These are phyloP conservation scores for Clarireedia hainanense DNA, from an alignment of 2,329 filamentous ascomycete genomes.

Conservation along the genomic window DNA sequence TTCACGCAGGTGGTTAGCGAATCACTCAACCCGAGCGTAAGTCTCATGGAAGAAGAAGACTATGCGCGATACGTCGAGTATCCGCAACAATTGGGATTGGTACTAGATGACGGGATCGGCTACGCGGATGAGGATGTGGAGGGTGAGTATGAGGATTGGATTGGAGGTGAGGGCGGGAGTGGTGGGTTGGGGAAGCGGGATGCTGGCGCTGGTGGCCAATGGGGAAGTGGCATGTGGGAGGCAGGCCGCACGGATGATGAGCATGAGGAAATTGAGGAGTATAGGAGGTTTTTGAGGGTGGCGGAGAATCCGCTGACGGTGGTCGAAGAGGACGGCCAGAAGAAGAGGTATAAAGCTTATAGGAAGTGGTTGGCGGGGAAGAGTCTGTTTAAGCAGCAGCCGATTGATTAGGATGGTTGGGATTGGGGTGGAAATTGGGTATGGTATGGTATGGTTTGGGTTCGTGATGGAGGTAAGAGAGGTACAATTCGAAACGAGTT, in stretches of 20 bases:
- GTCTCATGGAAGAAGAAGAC: constrained; percentile 67
- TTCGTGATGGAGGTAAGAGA: too few relatives aligned
- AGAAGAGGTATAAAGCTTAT: constrained; percentile 97
- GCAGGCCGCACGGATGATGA: neutral
- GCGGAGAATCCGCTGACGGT: constrained; percentile 82
- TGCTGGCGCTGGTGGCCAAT: neutral
- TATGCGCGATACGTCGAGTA: constrained; percentile 86
- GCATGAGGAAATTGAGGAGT: constrained; percentile 58
- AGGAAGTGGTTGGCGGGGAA: constrained; percentile 91
- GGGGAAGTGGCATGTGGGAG: constrained; percentile 1
- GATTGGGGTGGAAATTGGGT: too few relatives aligned
- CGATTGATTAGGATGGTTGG: constrained; percentile 35
- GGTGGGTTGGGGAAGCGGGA: constrained; percentile 39
- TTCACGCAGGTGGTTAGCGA: constrained; percentile 79
- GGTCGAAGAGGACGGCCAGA: constrained; percentile 73
- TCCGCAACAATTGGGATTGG: constrained; percentile 79
- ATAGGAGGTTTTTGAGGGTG: constrained; percentile 67
- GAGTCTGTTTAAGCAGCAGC: constrained; percentile 89
- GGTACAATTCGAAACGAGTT: too few relatives aligned
- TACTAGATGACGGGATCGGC: constrained; percentile 47
- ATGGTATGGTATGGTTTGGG: neutral
- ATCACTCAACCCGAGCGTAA: constrained; percentile 79
- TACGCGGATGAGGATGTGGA: constrained; percentile 54
- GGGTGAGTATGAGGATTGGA: constrained; percentile 72
- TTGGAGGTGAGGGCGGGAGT: constrained; percentile 41